Conservation (phyloP, 345 rosid species). For the Raphanus sativus region DNA sequence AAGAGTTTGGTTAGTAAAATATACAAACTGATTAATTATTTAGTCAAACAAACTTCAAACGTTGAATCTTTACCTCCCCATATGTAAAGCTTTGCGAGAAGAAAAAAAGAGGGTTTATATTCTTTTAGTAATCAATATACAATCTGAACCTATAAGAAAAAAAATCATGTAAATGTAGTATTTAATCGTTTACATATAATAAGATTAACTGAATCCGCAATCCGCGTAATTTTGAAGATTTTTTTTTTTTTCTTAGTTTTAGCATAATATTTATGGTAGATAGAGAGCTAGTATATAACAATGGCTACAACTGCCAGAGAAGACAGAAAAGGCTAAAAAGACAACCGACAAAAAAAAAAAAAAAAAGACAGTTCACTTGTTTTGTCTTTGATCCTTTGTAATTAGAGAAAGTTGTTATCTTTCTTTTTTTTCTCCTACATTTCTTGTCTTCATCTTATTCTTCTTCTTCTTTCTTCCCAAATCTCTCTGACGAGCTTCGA, state of each 20-base stretch:
- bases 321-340: conserved; percentile 32
- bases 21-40: neutral
- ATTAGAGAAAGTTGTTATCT: neutral
- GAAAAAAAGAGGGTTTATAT: neutral
- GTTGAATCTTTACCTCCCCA: conserved; percentile 14
- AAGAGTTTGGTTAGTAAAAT: conserved; percentile 2
- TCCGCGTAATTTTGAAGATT: neutral
- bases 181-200: neutral
- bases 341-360: conserved; percentile 38
- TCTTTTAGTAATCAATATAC: neutral
- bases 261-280: neutral
- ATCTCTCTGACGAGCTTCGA: conserved; percentile 10
- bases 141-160: neutral
- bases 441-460: conserved; percentile 25
- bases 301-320: conserved; percentile 30
- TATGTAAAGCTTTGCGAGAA: neutral
- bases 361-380: conserved; percentile 14
- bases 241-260: no score
- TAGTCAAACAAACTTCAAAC: conserved; percentile 14
- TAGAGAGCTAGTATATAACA: conserved; percentile 4
- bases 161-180: neutral
- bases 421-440: conserved; percentile 20
- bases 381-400: neutral
- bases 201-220: neutral
- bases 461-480: neutral